A percentile compares a stretch with the other conserved stretches of the same genome.
Conservation (phyloP, 495 filamentous ascomycete genomes). For the Tricharina praecox region DNA sequence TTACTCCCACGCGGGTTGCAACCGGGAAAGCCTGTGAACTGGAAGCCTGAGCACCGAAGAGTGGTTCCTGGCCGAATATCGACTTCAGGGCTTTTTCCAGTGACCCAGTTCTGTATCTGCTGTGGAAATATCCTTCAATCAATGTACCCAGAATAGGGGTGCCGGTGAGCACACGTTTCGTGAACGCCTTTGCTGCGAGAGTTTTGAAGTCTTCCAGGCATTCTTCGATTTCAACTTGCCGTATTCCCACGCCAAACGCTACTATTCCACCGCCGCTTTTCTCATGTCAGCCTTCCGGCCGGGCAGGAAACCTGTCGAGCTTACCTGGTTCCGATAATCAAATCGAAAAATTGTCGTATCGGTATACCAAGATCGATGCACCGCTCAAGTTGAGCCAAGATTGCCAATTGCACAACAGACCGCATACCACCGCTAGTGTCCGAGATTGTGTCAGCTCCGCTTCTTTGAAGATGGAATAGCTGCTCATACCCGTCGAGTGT, state of each 20-base stretch:
- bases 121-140: conserved; percentile 26
- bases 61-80: conserved; percentile 23
- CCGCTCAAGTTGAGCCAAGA: conserved; percentile 32
- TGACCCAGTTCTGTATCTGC: conserved; percentile 29
- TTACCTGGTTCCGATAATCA: conserved; percentile 39
- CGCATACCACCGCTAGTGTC: conserved; percentile 31
- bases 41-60: too few species aligned
- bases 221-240: conserved; percentile 21
- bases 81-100: conserved; percentile 24
- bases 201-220: conserved; percentile 16
- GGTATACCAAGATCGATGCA: conserved; percentile 29
- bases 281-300: conserved; percentile 3
- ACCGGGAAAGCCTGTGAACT: too few species aligned
- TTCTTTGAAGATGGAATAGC: background rate
- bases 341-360: conserved; percentile 34
- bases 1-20: conserved; percentile 30
- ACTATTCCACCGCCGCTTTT: conserved; percentile 36
- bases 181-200: conserved; percentile 18
- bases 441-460: background rate
- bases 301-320: too few species aligned
- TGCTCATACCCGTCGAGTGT: conserved; percentile 37
- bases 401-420: conserved; percentile 34
- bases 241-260: conserved; percentile 36
- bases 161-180: conserved; percentile 7
- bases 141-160: conserved; percentile 9